Evolutionary conservation across 2,329 filamentous ascomycete genomes (phyloP), one percentile per base, ranked within the genome.

Genomic region (Aspergillus sojae): DNA sequence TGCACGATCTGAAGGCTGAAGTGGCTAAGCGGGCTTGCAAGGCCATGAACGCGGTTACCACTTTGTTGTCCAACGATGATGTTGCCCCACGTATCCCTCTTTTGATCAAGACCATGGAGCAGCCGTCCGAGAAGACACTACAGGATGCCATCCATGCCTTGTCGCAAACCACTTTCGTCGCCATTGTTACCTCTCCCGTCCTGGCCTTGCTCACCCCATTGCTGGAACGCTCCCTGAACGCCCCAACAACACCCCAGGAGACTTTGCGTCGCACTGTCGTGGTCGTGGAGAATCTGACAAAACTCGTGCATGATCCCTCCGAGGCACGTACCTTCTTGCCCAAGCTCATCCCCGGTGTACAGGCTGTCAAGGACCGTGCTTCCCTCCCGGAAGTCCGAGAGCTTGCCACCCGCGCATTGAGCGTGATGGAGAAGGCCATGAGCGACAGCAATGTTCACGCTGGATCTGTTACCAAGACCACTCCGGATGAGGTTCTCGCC

Each of bases 131-230:
- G 16, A 89, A 96, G 78, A 93, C 91, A 32, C 86, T 96, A 61
- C 92, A 97, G 77, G 97, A 97, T 83, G 94, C 95, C 36, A 98
- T 99, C 68, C 95, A 97, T 75, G 95, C 94, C 53, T 85, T 99
- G 53, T 97, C 94, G 4, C 93, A 96, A 82, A 99, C 95, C 12
- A 99, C 95, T n/a, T 99, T 99, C 71, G 95, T 99, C 59, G 94
- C 95, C 61, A 86, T 96, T 68, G 95, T 99, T 71, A 97, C 93
- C 14, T 97, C 94, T 10, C 95, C 95, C 11, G 94, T 98, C 5
- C 88, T 99, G 62, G 95, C 95, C 21, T 88, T 99, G 61, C 86
- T 99, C 61, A 99, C 95, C 1, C 95, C 95, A 53, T 90, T 98
- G 70, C 88, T 99, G 32, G 95, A 98, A 82, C 91, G 95, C 71